These are phyloP conservation scores for Oleoguttula mirabilis DNA, from an alignment of 495 filamentous ascomycete species.

Conservation along the genomic window DNA sequence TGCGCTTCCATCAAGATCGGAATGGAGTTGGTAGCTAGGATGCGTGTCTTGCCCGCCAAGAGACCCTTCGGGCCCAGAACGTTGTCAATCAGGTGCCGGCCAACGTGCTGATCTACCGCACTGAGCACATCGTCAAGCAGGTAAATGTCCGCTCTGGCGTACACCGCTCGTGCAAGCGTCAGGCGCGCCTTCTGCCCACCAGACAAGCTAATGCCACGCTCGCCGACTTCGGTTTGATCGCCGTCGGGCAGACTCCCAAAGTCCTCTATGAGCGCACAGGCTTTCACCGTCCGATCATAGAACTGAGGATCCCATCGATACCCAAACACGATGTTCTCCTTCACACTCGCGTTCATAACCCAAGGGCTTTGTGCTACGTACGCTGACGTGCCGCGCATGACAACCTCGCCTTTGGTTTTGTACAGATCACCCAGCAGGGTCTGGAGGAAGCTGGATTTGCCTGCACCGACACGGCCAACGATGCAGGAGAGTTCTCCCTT, in stretches of 20 bases:
- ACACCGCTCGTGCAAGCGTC: slow-evolving; percentile 91
- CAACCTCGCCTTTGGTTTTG: slow-evolving; percentile 77
- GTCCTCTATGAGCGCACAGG: slow-evolving; percentile 84
- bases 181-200: slow-evolving; percentile 94
- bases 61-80: slow-evolving; percentile 81
- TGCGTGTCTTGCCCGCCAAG: slow-evolving; percentile 73
- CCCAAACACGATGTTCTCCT: slow-evolving; percentile 95
- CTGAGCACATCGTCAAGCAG: slow-evolving; percentile 88
- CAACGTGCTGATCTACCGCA: slow-evolving; percentile 96
- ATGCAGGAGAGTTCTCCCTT: slow-evolving; percentile 90
- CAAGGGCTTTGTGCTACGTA: slow-evolving; percentile 89
- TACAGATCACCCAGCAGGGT: slow-evolving; percentile 80
- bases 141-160: slow-evolving; percentile 94
- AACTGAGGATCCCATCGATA: slow-evolving; percentile 90
- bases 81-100: slow-evolving; percentile 83
- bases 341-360: slow-evolving; percentile 96
- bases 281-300: slow-evolving; percentile 87
- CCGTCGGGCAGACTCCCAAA: slow-evolving; percentile 89
- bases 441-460: slow-evolving; percentile 87
- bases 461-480: slow-evolving; percentile 86
- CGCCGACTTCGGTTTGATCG: slow-evolving; percentile 91
- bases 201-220: slow-evolving; percentile 92
- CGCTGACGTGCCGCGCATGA: slow-evolving; percentile 66
- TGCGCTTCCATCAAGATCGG: slow-evolving; percentile 79
- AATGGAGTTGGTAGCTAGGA: slow-evolving; percentile 93